Evolutionary conservation across 345 rosid species (phyloP).

Genomic region (Gossypioides kirkii): DNA sequence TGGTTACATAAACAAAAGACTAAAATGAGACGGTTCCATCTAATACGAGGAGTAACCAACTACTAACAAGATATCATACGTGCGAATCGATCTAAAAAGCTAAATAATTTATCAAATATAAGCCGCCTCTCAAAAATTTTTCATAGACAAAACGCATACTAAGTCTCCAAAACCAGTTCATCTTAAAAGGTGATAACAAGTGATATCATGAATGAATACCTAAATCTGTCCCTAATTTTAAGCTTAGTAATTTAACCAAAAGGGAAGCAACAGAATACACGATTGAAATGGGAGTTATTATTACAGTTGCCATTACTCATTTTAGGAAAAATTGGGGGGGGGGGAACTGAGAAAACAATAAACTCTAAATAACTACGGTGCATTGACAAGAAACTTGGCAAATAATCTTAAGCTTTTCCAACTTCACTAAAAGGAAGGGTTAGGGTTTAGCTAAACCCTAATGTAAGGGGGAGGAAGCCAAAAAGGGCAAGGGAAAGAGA

Average conservation of each 20-base stretch:
- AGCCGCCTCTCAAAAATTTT: not conserved
- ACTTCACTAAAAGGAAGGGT: not conserved
- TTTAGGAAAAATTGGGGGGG: not conserved
- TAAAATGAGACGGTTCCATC: not conserved
- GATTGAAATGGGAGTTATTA: not conserved
- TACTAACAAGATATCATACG: not conserved
- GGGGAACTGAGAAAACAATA: not conserved
- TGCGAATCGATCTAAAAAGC: not conserved
- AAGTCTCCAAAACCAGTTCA: not conserved
- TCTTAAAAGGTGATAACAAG: not conserved
- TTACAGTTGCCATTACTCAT: not conserved
- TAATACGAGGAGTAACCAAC: not conserved
- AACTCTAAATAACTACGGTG: not conserved
- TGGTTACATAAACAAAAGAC: not conserved
- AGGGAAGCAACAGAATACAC: not conserved
- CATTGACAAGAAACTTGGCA: not conserved
- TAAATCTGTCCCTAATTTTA: not conserved
- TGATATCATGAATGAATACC: not conserved
- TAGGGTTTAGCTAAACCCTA: slow-evolving; percentile 33
- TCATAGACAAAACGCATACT: not conserved
- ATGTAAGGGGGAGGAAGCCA: not conserved
- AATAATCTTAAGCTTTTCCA: not conserved
- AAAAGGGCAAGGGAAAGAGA: slow-evolving; percentile 14
- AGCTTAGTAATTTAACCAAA: not conserved
- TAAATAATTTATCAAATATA: not conserved